Base-by-base conservation (phyloP, 2,329 filamentous ascomycete genomes). In the Aspergillus calidoustus region DNA sequence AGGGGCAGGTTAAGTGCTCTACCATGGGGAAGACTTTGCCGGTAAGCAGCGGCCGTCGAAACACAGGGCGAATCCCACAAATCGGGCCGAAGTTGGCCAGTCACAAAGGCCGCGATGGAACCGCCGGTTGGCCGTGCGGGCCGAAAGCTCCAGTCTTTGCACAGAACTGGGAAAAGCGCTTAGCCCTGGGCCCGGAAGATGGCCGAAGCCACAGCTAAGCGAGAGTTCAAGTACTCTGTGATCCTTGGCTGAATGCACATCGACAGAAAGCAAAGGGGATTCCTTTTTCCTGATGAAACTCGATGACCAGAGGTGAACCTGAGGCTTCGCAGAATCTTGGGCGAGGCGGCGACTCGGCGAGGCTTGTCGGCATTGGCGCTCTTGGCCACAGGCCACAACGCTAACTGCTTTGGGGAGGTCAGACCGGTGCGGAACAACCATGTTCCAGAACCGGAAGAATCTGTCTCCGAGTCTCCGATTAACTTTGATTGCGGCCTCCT, bases 21-120 rank as follows among this genome's bases (percentile, higher is more conserved):
- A 28, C 60, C 60, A 47, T 30, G 13, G 23, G 53, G 57, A 63
- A 60, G 61, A 57, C 48, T 61, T 61, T 61, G 59, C 62, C 62
- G 61, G 59, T 61, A 52, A 57, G 30, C 49, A 25, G 13, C 8
- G 6, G 44, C 34, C 6, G 7, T 47, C 30, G 41, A 41, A 13
- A n/a, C 38, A 22, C 25, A 3, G 51, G 23, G n/a, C 8, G 30
- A 7, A 15, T 22, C 13, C 54, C 43, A 56, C 54, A 25, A 3
- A 57, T 50, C 54, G 54, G 54, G 28, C 54, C 54, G 54, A 41
- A 15, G 22, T 41, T 43, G 46, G 30, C 54, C 54, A 49, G 54
- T 57, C n/a, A 28, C 30, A 57, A 15, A 8, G 43, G 43, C 28
- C 52, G 15, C 44, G 52, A 25, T 41, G 52, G 51, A 13, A 8